Evolutionary conservation across 1,284 basidiomycete species (phyloP).

Genomic region (Boletellus deceptivus): DNA sequence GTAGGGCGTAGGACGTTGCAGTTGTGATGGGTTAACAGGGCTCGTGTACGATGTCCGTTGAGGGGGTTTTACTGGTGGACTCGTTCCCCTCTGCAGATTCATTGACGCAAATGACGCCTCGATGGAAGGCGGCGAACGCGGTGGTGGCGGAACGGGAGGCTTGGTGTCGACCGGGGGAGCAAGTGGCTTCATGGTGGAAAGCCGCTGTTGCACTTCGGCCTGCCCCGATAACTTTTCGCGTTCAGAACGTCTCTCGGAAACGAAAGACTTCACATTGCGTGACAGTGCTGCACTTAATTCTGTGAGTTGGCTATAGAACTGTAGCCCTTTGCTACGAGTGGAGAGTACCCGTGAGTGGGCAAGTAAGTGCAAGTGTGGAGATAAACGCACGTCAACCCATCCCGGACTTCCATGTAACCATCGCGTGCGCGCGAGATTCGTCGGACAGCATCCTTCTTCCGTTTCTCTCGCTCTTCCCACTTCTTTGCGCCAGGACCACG

Average conservation of each 20-base stretch:
- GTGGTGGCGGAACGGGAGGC: constrained; percentile 48
- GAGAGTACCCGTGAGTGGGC: constrained; percentile 6
- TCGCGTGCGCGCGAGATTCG: constrained; percentile 77
- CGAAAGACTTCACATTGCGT: constrained; percentile 61
- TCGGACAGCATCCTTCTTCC: constrained; percentile 70
- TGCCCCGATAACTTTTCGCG: constrained; percentile 67
- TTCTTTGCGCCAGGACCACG: constrained; percentile 69
- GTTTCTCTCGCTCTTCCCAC: constrained; percentile 78
- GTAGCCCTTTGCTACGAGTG: constrained; percentile 69
- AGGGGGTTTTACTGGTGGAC: constrained; percentile 26
- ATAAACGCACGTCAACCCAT: constrained; percentile 72
- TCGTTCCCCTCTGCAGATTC: constrained; percentile 32
- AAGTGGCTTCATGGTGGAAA: constrained; percentile 41
- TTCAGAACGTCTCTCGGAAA: constrained; percentile 66
- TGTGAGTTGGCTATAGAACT: constrained; percentile 85
- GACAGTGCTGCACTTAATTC: constrained; percentile 63
- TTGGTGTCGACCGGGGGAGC: constrained; percentile 48
- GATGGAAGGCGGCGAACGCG: constrained; percentile 41
- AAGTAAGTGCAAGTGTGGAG: constrained; percentile 1
- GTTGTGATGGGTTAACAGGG: constrained; percentile 32
- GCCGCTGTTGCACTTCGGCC: constrained; percentile 67
- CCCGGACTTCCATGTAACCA: constrained; percentile 82
- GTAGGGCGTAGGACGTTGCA: constrained; percentile 33
- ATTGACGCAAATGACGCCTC: constrained; percentile 56
- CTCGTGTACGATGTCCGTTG: constrained; percentile 28